Evolutionary conservation across 2,329 filamentous ascomycete species (phyloP).

Genomic region (Aquanectria penicillioides): DNA sequence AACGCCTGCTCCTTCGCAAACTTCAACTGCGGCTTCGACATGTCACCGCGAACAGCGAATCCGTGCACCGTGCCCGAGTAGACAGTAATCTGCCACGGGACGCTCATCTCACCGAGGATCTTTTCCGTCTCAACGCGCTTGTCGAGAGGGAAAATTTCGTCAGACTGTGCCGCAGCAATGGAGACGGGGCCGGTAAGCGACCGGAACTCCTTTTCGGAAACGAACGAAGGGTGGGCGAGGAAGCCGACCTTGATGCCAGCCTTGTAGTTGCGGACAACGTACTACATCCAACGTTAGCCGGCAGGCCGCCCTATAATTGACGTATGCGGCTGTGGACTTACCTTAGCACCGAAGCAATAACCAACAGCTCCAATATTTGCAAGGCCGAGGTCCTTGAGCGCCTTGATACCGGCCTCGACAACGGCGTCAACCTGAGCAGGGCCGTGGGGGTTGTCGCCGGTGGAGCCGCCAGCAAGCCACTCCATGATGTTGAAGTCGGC

Average conservation of each 20-base stretch:
- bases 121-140: slow-evolving; percentile 68
- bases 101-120: slow-evolving; percentile 61
- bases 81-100: slow-evolving; percentile 74
- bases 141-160: slow-evolving; percentile 66
- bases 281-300: slow-evolving; percentile 53
- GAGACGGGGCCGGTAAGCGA: slow-evolving; percentile 66
- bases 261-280: slow-evolving; percentile 74
- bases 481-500: slow-evolving; percentile 43
- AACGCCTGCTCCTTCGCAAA: slow-evolving; percentile 85
- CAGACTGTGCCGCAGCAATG: slow-evolving; percentile 72
- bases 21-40: slow-evolving; percentile 59
- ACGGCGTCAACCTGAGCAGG: slow-evolving; percentile 47
- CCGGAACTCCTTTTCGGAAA: slow-evolving; percentile 67
- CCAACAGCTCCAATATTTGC: slow-evolving; percentile 66
- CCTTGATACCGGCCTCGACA: slow-evolving; percentile 56
- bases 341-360: slow-evolving; percentile 74
- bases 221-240: slow-evolving; percentile 71
- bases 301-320: neutral
- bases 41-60: slow-evolving; percentile 76
- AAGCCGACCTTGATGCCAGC: slow-evolving; percentile 67
- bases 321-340: slow-evolving; percentile 46
- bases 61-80: slow-evolving; percentile 78
- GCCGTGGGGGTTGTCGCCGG: slow-evolving; percentile 58
- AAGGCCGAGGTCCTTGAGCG: slow-evolving; percentile 63
- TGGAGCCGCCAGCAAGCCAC: slow-evolving; percentile 53